Evolutionary conservation across 1,139 yeast genomes (phyloP).

Genomic region (Nakaseomyces delphensis): DNA sequence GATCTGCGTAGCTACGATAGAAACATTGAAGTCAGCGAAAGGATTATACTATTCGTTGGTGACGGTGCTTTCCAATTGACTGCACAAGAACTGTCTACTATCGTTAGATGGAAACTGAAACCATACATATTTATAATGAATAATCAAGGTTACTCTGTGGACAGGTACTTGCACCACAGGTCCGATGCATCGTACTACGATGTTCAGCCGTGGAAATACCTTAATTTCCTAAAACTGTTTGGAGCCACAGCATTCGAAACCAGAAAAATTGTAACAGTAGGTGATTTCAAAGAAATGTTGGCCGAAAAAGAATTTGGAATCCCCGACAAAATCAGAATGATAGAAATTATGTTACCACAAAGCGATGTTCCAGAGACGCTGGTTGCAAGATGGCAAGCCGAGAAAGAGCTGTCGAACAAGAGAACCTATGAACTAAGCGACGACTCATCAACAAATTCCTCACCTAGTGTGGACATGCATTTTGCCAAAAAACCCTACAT

Average conservation of each 20-base stretch:
- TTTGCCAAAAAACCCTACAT: background rate
- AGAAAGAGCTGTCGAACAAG: slow-evolving; percentile 13
- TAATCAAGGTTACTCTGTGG: slow-evolving; percentile 82
- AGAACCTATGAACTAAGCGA: slow-evolving; percentile 7
- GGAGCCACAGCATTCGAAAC: slow-evolving; percentile 60
- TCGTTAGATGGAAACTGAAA: slow-evolving; percentile 65
- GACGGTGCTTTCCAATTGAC: slow-evolving; percentile 87
- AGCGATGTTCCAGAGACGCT: slow-evolving; percentile 76
- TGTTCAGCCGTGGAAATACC: slow-evolving; percentile 76
- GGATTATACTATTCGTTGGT: slow-evolving; percentile 77
- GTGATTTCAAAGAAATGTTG: slow-evolving; percentile 39
- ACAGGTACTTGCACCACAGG: slow-evolving; percentile 67
- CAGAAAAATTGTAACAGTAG: slow-evolving; percentile 44
- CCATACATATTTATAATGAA: slow-evolving; percentile 76
- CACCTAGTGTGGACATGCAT: slow-evolving; percentile 2
- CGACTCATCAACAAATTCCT: slow-evolving; percentile 1
- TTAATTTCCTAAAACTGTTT: slow-evolving; percentile 55
- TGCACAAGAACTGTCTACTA: slow-evolving; percentile 75
- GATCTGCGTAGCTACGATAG: slow-evolving; percentile 38
- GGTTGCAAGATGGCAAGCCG: slow-evolving; percentile 44
- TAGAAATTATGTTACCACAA: slow-evolving; percentile 69
- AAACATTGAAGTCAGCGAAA: slow-evolving; percentile 37
- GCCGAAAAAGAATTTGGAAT: slow-evolving; percentile 43
- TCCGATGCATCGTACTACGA: slow-evolving; percentile 65
- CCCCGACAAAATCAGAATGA: slow-evolving; percentile 58